Evolutionary conservation across 1,139 yeast genomes (phyloP), one percentile per base, ranked within the genome.

Genomic region (Candida tropicalis): DNA sequence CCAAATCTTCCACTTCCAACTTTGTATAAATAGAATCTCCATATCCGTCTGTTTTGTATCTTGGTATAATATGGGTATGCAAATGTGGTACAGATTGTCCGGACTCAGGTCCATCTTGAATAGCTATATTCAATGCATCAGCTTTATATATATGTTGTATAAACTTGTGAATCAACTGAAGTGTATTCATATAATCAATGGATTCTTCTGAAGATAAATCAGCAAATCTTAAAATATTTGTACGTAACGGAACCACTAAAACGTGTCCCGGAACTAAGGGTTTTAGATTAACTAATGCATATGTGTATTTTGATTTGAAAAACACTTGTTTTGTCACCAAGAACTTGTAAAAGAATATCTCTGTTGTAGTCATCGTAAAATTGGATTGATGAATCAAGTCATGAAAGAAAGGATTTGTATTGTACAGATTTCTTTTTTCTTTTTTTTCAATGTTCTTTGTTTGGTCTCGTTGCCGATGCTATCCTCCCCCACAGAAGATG

Each of bases 31-130:
- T 76, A 15, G 46, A 41, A 35, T 76, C 80, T 1, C 88, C 90
- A 49, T 79, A 75, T 31, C 82, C 86, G 52, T 86, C 84, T 8
- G 66, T 61, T 42, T 72, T 70, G 57, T 75, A 81, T 34, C 99
- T 71, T 3, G 99, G 99, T 26, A 93, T 89, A 13, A 93, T 66
- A 61, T 93, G 99, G 26, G 97, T 85, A 61, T 93, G 99, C 22
- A 93, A 74, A 63, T 93, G 99, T 2, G 97, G 96, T 1, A 93
- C 84, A 13, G 93, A 81, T 60, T 93, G 99, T 3, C 99, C 99
- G 2, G 97, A 93, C 43, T 88, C 89, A 0, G 93, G 88, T 0
- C 99, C 99, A 60, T 93, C 99, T 60, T 93, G 99, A 45, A 93
- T 88, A 12, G 97, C 90, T 24, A 93, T 77, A 58, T 93, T 93